Evolutionary conservation across 805 yeast species (phyloP), one percentile per base, ranked within the genome.

Genomic region (Saccharomycopsis amapae): DNA sequence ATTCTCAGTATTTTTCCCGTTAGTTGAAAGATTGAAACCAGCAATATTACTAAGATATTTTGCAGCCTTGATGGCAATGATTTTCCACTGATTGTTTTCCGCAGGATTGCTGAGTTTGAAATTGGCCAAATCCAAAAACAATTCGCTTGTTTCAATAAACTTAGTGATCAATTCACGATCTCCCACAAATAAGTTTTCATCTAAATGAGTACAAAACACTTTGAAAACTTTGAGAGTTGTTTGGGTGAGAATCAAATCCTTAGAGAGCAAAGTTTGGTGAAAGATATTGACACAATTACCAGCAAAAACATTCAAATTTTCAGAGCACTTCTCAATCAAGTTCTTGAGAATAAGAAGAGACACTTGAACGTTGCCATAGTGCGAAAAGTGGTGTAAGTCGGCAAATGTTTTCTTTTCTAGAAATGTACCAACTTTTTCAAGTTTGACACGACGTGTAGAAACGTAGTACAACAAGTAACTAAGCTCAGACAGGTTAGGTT

Each of bases 401-500:
- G 69, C 55, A 12, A 58, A 57, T 24, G 90, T 77, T 60, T 78
- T 81, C 55, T 72, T 75, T 42, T 73, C 72, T 43, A 90, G 62
- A 59, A 80, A 85, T 4, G 67, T 66, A 20, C 87, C 83, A 18
- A 90, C 96, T 58, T 90, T 90, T 55, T 85, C 93, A 52, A 93
- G 69, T 61, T 93, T 90, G 26, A 87, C 81, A 45, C 96, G 72
- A 56, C 97, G 72, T 3, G 96, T 82, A 34, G 94, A 80, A 18
- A 95, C 96, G 62, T 90, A 90, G 68, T 84, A 90, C 26, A 90
- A 66, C 54, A 90, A 70, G 59, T 88, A 87, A 49, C 94, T 82
- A 39, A 94, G 72, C 61, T 93, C 97, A 18, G 95, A 86, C 2
- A 95, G 79, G 61, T 90, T 89, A 13, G 98, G 95, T 56, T 83